Base-by-base conservation (phyloP, 1,284 basidiomycete species). In the Ustilago vetiveriae region DNA sequence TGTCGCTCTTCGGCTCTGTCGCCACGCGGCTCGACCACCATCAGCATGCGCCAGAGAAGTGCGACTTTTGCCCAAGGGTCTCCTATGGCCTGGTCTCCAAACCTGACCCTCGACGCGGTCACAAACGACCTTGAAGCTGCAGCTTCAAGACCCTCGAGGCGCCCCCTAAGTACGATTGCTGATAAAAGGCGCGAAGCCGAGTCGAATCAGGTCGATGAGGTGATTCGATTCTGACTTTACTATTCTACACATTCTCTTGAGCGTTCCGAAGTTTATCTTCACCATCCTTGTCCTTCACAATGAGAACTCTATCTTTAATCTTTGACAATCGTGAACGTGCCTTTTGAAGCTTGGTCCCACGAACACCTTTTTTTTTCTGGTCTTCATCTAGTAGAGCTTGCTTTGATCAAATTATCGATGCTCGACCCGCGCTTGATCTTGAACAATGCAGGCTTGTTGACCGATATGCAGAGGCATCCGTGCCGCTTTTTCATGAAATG, bases 1-100 rank as follows among this genome's bases (percentile, higher is more conserved):
- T 57, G 62, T 26, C 33, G 48, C 6, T 58, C 54, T 16, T 57
- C 54, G 16, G 62, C 62, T 2, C 30, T 65, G 29, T 65, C 62
- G 14, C 62, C 62, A 23, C 43, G 54, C 29, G 29, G 30, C 2
- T 58, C 50, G 10, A 29, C 29, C 3, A 53, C 16, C 3, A 19
- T 24, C 3, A 52, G 44, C 19, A 36, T 53, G 23, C 50, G 62
- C 7, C 54, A 65, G n/a, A 49, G 62, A 17, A 65, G 62, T 42
- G 50, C 50, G 1, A 65, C 54, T 10, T 49, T 44, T 19, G 38
- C 35, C 16, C 45, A 39, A 10, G 40, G 7, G 1, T 24, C 46
- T 16, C 40, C 46, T 2, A 14, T 40, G 24, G 19, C 46, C 1
- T 50, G 46, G 51, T 32, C 51, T 17, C 22, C 19, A 14, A 42